Conservation (phyloP, 768 basidiomycete species). For the Boletus coccyginus region DNA sequence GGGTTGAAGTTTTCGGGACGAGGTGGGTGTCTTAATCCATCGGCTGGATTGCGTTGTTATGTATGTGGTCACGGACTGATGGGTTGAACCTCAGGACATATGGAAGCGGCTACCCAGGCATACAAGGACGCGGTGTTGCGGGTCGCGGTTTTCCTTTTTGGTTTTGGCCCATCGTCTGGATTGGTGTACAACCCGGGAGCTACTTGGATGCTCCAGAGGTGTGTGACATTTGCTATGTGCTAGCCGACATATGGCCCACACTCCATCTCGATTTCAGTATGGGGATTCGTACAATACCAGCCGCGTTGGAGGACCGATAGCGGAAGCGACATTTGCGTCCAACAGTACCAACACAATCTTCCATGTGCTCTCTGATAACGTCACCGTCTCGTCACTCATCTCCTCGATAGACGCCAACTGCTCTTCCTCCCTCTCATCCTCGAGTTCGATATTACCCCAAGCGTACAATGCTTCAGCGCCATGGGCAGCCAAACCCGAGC, state of each 20-base stretch:
- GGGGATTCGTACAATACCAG: conserved; percentile 42
- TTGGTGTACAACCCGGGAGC: conserved; percentile 25
- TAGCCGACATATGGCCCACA: background rate
- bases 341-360: conserved; percentile 40
- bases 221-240: background rate
- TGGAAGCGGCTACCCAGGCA: conserved; percentile 63
- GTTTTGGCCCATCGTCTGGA: conserved; percentile 65
- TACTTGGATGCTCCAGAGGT: conserved; percentile 46
- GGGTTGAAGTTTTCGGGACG: conserved; percentile 43
- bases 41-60: background rate
- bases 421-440: conserved; percentile 34
- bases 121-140: conserved; percentile 41
- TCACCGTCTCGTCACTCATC: conserved; percentile 45
- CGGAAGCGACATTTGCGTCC: conserved; percentile 40
- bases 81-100: conserved; percentile 39
- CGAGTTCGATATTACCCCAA: conserved; percentile 31
- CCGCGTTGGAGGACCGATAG: conserved; percentile 48
- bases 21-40: conserved; percentile 30
- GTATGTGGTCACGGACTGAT: background rate
- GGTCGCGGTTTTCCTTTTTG: conserved; percentile 58
- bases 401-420: conserved; percentile 43
- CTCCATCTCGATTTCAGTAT: conserved; percentile 38
- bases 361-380: conserved; percentile 47
- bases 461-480: conserved; percentile 31
- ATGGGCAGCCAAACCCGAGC: conserved; percentile 41